phyloP scores from a whole-genome alignment of 352 stramenopile species.

The Pythium volutum region DNA sequence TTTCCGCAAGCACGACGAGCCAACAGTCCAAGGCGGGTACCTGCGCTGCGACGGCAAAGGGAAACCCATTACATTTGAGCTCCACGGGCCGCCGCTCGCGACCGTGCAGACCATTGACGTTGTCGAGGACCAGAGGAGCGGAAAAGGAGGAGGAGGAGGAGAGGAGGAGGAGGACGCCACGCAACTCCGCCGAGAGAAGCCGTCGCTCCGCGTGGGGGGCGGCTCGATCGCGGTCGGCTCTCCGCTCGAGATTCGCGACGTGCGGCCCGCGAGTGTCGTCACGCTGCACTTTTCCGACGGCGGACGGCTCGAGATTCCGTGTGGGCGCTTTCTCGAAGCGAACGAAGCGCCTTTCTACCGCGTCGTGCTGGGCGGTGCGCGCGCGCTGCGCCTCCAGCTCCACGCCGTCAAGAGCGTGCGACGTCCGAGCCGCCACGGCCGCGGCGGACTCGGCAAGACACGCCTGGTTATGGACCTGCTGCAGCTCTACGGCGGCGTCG shows the following conservation, averaged over 20 bases:
- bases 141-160: constrained; percentile 8
- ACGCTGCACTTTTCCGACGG: constrained; percentile 61
- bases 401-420: constrained; percentile 33
- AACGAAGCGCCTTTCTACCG: constrained; percentile 48
- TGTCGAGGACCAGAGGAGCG: no score
- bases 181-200: neutral
- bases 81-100: constrained; percentile 57
- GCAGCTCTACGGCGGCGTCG: constrained; percentile 56
- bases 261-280: constrained; percentile 47
- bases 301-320: constrained; percentile 44
- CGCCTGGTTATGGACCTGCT: constrained; percentile 55
- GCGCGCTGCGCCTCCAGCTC: constrained; percentile 54
- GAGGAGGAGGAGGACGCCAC: constrained; percentile 9
- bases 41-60: constrained; percentile 74
- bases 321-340: constrained; percentile 40
- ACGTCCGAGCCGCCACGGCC: constrained; percentile 12
- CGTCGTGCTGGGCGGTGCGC: constrained; percentile 46
- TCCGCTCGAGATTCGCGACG: constrained; percentile 37
- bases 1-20: constrained; percentile 64
- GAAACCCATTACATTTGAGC: constrained; percentile 69
- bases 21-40: constrained; percentile 58
- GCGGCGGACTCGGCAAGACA: constrained; percentile 36
- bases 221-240: constrained; percentile 36
- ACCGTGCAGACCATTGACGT: constrained; percentile 54
- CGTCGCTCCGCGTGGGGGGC: constrained; percentile 18